phyloP scores from a whole-genome alignment of 2,329 filamentous ascomycete genomes.

The Metarhizium rileyi region DNA sequence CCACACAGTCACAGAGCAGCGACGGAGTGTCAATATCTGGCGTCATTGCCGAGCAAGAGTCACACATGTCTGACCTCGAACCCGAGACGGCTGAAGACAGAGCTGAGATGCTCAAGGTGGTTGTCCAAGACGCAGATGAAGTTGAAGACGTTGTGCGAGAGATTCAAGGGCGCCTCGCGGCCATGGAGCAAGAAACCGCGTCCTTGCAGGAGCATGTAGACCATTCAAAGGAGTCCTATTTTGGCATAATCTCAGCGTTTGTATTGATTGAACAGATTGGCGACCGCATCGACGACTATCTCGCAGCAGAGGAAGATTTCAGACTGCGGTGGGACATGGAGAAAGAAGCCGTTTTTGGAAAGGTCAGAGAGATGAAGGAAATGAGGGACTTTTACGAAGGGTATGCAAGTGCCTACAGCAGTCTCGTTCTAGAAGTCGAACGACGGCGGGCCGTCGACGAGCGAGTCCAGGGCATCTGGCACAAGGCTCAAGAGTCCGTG shows the following conservation, averaged over 20 bases:
- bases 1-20: slow-evolving; percentile 35
- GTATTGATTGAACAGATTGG: slow-evolving; percentile 58
- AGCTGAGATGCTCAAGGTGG: slow-evolving; percentile 71
- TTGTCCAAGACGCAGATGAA: slow-evolving; percentile 60
- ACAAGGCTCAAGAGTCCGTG: slow-evolving; percentile 67
- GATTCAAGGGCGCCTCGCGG: slow-evolving; percentile 63
- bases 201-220: slow-evolving; percentile 55
- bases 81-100: slow-evolving; percentile 69
- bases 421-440: slow-evolving; percentile 73
- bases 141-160: slow-evolving; percentile 58
- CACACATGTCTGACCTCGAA: slow-evolving; percentile 44
- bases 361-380: slow-evolving; percentile 66
- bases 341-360: slow-evolving; percentile 55
- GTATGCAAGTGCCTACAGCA: slow-evolving; percentile 76
- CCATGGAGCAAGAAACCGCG: slow-evolving; percentile 65
- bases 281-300: slow-evolving; percentile 52
- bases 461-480: slow-evolving; percentile 63
- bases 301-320: slow-evolving; percentile 56
- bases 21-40: slow-evolving; percentile 55
- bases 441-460: slow-evolving; percentile 64
- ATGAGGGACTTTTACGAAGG: slow-evolving; percentile 78
- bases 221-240: slow-evolving; percentile 37
- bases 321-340: slow-evolving; percentile 64
- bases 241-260: slow-evolving; percentile 53
- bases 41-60: slow-evolving; percentile 50